Evolutionary conservation across 495 filamentous ascomycete species (phyloP), one percentile per base, ranked within the genome.

Genomic region (Neurospora pannonica): DNA sequence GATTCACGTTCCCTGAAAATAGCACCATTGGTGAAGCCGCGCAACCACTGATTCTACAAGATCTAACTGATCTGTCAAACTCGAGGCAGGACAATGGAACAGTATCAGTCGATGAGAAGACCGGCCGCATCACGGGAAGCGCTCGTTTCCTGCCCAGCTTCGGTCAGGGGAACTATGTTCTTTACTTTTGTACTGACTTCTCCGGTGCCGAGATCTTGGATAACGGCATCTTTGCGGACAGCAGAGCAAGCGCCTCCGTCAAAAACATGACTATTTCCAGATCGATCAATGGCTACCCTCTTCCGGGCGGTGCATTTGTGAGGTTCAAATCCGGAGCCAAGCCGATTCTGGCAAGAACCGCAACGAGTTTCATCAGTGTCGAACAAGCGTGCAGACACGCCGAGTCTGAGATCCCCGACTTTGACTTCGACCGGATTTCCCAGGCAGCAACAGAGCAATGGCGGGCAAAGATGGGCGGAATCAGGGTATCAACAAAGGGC

Each of bases 111-210:
- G 82, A 89, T 54, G 71, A 82, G 2, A 73, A 74, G 0, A 89
- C 85, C 0, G 92, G 91, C 19, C 84, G 91, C 43, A 88, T 94
- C 70, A 89, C 85, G 21, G 92, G 89, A 5, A 90, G 84, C 76
- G 92, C 87, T 0, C 87, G 85, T 2, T 94, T 94, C 78, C 73
- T 87, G 13, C 90, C 92, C 2, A 92, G 90, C 78, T 94, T 94
- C 76, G 90, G 90, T 0, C 86, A 86, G 48, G 92, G 91, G 2
- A 85, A 76, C 70, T 94, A 91, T 70, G 76, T 79, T 3, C 60
- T 81, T 42, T 79, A 93, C 78, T 92, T 93, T 74, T 94, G 92
- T 78, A 89, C 88, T 7, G 92, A 94, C 78, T 93, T 94, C 80
- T 81, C 80, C 5, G 92, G 91, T 2, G 87, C 87, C n/a, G 76